Conservation (phyloP, 2,329 filamentous ascomycete species). For the Mycosphaerella sp. region DNA sequence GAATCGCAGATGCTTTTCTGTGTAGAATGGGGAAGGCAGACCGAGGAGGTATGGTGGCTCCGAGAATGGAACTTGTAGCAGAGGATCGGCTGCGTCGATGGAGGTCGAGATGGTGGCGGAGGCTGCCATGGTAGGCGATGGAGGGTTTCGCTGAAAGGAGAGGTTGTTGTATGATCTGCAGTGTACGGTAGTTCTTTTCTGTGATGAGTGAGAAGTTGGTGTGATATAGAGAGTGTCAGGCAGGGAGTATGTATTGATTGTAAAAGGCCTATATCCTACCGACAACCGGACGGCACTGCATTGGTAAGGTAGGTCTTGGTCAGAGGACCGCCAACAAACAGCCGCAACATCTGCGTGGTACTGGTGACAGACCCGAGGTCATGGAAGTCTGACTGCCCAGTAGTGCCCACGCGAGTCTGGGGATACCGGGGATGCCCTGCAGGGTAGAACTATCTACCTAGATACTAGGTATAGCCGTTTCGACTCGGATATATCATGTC, state of each 20-base stretch:
- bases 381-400: neutral
- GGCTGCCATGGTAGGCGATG: conserved; percentile 8
- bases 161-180: neutral
- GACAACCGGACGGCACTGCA: no score
- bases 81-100: conserved; percentile 11
- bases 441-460: neutral
- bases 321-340: no score
- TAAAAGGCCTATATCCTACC: no score
- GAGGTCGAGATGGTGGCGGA: conserved; percentile 2
- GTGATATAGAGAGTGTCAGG: neutral
- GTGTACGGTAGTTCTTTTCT: neutral
- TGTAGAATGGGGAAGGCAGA: conserved; percentile 20
- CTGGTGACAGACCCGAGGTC: conserved; percentile 7
- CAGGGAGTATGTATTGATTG: no score
- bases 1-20: conserved; percentile 21
- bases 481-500: conserved; percentile 5
- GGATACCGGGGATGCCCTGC: neutral
- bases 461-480: neutral
- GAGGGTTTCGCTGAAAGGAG: neutral
- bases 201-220: neutral
- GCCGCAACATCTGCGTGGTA: neutral
- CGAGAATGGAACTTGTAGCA: conserved; percentile 20
- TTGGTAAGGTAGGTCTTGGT: no score
- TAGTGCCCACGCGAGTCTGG: neutral
- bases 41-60: conserved; percentile 21